Conservation (phyloP, 257 asterid species). For the Ilex aquifolium region DNA sequence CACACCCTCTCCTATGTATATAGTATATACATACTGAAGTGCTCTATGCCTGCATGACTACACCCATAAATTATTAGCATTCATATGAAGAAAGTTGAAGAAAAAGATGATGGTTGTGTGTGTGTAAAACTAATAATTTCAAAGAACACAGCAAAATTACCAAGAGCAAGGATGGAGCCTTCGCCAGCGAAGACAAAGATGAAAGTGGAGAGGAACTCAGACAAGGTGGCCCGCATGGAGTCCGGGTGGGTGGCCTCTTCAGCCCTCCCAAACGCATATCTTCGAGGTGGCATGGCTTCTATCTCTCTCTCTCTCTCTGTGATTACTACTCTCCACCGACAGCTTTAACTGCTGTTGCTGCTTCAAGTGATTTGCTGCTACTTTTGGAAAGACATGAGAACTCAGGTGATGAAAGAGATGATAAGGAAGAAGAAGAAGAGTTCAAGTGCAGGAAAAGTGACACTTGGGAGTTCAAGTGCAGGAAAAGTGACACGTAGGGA, state of each 20-base stretch:
- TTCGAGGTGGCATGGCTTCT: conserved; percentile 49
- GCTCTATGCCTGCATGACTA: too few relatives aligned
- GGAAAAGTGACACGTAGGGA: conserved; percentile 65
- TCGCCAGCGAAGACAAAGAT: conserved; percentile 91
- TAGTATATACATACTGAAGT: too few relatives aligned
- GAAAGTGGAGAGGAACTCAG: conserved; percentile 78
- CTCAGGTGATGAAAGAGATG: not conserved
- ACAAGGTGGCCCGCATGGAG: conserved; percentile 69
- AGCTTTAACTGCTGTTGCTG: not conserved
- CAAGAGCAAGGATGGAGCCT: conserved; percentile 83
- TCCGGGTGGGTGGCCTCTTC: conserved; percentile 98
- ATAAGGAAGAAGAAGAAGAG: conserved; percentile 7
- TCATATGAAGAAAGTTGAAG: not conserved
- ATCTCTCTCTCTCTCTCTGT: not conserved
- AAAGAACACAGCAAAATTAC: conserved; percentile 14
- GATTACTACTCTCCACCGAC: not conserved
- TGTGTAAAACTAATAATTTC: too few relatives aligned
- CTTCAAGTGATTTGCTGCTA: too few relatives aligned
- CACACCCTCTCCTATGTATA: too few relatives aligned
- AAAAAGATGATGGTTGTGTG: not conserved
- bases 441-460: conserved; percentile 49
- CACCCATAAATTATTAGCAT: too few relatives aligned
- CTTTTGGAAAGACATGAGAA: too few relatives aligned
- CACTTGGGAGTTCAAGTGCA: conserved; percentile 71
- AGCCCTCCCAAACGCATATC: conserved; percentile 70